Evolutionary conservation across 2,329 filamentous ascomycete species (phyloP).

Genomic region (Dothiorella sarmentorum): DNA sequence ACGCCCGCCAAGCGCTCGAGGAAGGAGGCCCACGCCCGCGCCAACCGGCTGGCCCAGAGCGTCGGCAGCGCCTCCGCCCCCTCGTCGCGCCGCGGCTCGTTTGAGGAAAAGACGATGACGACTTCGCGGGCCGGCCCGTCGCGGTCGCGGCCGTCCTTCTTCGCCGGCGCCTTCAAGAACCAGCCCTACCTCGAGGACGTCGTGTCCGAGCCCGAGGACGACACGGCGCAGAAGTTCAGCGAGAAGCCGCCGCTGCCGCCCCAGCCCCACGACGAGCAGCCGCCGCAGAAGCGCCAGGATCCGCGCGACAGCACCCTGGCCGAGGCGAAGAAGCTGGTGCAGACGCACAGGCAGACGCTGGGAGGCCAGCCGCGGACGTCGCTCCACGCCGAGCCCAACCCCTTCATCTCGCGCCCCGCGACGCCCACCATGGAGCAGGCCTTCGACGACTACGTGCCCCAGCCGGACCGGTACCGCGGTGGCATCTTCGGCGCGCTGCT

Average conservation of each 20-base stretch:
- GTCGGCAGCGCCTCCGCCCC: slow-evolving; percentile 33
- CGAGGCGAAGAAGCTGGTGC: slow-evolving; percentile 47
- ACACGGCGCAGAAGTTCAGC: slow-evolving; percentile 21
- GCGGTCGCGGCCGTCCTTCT: neutral
- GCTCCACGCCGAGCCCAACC: neutral
- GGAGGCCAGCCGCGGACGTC: neutral
- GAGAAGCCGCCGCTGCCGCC: slow-evolving; percentile 7
- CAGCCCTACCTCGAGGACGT: neutral
- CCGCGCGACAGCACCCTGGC: slow-evolving; percentile 28
- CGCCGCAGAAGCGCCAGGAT: slow-evolving; percentile 22
- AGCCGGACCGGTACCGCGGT: slow-evolving; percentile 65
- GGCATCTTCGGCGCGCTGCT: slow-evolving; percentile 71
- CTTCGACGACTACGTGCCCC: slow-evolving; percentile 61
- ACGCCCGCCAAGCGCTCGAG: slow-evolving; percentile 33
- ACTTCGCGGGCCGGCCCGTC: neutral
- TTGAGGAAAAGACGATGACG: slow-evolving; percentile 24
- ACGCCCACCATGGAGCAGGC: slow-evolving; percentile 49
- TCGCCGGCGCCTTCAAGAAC: neutral
- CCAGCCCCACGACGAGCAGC: slow-evolving; percentile 15
- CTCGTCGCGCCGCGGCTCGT: slow-evolving; percentile 34
- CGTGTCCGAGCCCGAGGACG: slow-evolving; percentile 19
- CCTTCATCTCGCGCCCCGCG: slow-evolving; percentile 42
- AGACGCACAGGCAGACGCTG: slow-evolving; percentile 36
- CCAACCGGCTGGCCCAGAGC: slow-evolving; percentile 33
- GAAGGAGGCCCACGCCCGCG: slow-evolving; percentile 34